Conservation (phyloP, 1,139 yeast genomes). For the Yamadazyma blattariae region DNA sequence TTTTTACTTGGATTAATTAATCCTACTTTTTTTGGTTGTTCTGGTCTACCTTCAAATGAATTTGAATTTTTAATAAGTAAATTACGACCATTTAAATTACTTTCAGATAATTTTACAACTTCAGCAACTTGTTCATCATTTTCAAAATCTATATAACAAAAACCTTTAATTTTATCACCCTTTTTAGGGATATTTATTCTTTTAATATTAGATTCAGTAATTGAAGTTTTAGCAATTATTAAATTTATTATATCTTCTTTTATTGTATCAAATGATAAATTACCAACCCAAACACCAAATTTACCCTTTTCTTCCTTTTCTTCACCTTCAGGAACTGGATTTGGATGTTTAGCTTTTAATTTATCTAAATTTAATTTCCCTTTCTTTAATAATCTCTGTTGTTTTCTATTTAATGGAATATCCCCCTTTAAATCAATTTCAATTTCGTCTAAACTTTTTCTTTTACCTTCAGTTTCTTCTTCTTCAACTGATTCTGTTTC, state of each 20-base stretch:
- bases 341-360: slow-evolving; percentile 48
- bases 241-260: slow-evolving; percentile 71
- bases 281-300: slow-evolving; percentile 93
- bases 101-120: slow-evolving; percentile 69
- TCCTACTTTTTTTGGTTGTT: slow-evolving; percentile 31
- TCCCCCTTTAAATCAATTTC: slow-evolving; percentile 78
- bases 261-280: slow-evolving; percentile 80
- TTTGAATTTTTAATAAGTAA: slow-evolving; percentile 78
- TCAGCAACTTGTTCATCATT: slow-evolving; percentile 59
- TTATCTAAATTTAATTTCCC: slow-evolving; percentile 66
- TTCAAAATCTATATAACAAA: slow-evolving; percentile 87
- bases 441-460: slow-evolving; percentile 49
- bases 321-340: slow-evolving; percentile 37
- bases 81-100: slow-evolving; percentile 76
- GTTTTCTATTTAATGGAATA: slow-evolving; percentile 87
- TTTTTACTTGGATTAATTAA: slow-evolving; percentile 50
- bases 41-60: slow-evolving; percentile 88
- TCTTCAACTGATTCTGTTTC: neutral
- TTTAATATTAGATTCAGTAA: slow-evolving; percentile 49
- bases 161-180: slow-evolving; percentile 70
- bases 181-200: slow-evolving; percentile 68
- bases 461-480: neutral
- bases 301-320: slow-evolving; percentile 28
- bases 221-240: slow-evolving; percentile 56
- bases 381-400: slow-evolving; percentile 80